A percentile compares a stretch with the other conserved stretches of the same genome.
Evolutionary conservation across 352 stramenopile species (phyloP).

Genomic region (Phytophthora pini): DNA sequence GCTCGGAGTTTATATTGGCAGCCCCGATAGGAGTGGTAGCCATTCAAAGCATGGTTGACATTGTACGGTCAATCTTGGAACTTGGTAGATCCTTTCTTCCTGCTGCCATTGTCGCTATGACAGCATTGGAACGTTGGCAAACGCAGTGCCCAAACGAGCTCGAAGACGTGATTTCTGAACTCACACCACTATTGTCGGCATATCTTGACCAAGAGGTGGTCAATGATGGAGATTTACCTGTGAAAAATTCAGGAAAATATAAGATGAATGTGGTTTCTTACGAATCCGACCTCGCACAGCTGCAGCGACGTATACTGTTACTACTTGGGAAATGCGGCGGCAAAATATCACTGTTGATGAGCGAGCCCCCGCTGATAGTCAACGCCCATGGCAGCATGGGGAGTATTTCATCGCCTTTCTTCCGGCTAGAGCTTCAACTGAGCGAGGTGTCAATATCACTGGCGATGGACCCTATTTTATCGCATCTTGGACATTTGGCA

Average conservation of each 20-base stretch:
- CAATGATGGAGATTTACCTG: slow-evolving; percentile 5
- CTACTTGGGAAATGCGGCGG: slow-evolving; percentile 66
- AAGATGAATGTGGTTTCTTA: slow-evolving; percentile 14
- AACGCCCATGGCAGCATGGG: slow-evolving; percentile 19
- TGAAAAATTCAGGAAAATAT: slow-evolving; percentile 14
- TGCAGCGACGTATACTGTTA: slow-evolving; percentile 70
- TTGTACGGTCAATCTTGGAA: slow-evolving; percentile 56
- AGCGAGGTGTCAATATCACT: slow-evolving; percentile 50
- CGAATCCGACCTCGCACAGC: slow-evolving; percentile 43
- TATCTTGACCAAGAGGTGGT: slow-evolving; percentile 62
- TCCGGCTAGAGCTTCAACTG: slow-evolving; percentile 55
- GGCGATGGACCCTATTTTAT: slow-evolving; percentile 55
- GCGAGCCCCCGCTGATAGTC: slow-evolving; percentile 26
- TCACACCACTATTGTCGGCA: slow-evolving; percentile 53
- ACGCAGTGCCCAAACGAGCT: slow-evolving; percentile 32
- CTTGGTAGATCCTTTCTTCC: slow-evolving; percentile 72
- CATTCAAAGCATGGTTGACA: slow-evolving; percentile 37
- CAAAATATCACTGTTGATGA: slow-evolving; percentile 55
- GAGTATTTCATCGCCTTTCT: slow-evolving; percentile 34
- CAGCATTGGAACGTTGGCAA: slow-evolving; percentile 67
- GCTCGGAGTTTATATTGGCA: slow-evolving; percentile 63
- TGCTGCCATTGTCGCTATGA: slow-evolving; percentile 62
- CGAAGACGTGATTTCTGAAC: slow-evolving; percentile 36
- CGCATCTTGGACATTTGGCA: slow-evolving; percentile 58
- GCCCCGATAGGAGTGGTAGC: slow-evolving; percentile 51